These are phyloP conservation scores for Haematococcus sp. DNA, from an alignment of 139 green algal species.

Conservation along the genomic window DNA sequence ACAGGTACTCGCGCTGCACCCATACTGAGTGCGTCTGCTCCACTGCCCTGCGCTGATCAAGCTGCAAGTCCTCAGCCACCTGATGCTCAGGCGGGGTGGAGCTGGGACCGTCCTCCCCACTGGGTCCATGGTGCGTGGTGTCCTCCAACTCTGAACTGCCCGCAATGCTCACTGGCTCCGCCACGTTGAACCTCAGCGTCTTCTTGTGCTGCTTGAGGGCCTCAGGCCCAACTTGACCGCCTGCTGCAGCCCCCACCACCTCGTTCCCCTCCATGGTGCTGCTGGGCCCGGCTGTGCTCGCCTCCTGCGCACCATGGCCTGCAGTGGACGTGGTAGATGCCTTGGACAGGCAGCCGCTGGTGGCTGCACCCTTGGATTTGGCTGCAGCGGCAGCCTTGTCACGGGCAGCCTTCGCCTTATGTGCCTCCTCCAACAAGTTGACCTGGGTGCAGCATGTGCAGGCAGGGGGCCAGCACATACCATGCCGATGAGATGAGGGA, in stretches of 20 bases:
- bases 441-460: neutral
- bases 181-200: neutral
- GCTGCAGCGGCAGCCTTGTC: neutral
- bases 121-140: too few relatives aligned
- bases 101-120: too few relatives aligned
- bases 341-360: neutral
- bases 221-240: neutral
- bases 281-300: too few relatives aligned
- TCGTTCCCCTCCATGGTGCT: too few relatives aligned
- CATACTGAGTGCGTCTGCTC: neutral
- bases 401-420: neutral
- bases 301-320: too few relatives aligned
- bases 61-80: too few relatives aligned
- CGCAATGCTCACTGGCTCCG: too few relatives aligned
- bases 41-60: too few relatives aligned
- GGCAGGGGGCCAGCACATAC: too few relatives aligned
- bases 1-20: conserved; percentile 66
- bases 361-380: neutral
- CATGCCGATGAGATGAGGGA: neutral
- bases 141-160: too few relatives aligned
- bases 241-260: neutral
- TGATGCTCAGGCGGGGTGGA: too few relatives aligned
- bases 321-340: too few relatives aligned
- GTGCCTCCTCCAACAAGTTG: neutral
- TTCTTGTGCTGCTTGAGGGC: neutral